Conservation (phyloP, 2,329 filamentous ascomycete genomes). For the Stagonosporopsis vannaccii region DNA sequence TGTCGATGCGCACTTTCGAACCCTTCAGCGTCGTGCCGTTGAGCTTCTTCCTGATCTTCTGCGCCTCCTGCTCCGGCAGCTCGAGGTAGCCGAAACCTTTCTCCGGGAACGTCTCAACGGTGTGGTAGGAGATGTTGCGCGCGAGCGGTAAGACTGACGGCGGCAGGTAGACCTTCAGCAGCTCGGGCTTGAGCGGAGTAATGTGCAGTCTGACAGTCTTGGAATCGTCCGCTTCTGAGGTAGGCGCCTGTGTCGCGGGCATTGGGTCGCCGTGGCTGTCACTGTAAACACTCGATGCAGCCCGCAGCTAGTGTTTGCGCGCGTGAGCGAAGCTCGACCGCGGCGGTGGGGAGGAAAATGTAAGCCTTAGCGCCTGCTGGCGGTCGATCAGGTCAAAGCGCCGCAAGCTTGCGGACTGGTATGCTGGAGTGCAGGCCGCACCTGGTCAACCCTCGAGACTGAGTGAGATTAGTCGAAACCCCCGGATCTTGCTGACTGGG, state of each 20-base stretch:
- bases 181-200: slow-evolving; percentile 78
- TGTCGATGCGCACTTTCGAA: slow-evolving; percentile 82
- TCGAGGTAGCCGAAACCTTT: slow-evolving; percentile 90
- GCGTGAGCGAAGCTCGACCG: slow-evolving; percentile 10
- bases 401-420: slow-evolving; percentile 3
- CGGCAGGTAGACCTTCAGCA: slow-evolving; percentile 76
- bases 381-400: slow-evolving; percentile 14
- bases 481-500: neutral
- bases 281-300: neutral
- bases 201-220: slow-evolving; percentile 75
- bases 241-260: slow-evolving; percentile 42
- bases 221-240: slow-evolving; percentile 26
- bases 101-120: slow-evolving; percentile 86
- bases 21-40: slow-evolving; percentile 87
- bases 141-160: slow-evolving; percentile 70
- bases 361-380: slow-evolving; percentile 37
- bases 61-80: slow-evolving; percentile 79
- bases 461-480: neutral
- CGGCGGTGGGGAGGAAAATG: slow-evolving; percentile 43
- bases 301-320: slow-evolving; percentile 6
- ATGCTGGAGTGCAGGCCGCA: neutral
- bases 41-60: slow-evolving; percentile 90
- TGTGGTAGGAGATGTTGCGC: slow-evolving; percentile 87
- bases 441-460: slow-evolving; percentile 7
- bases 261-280: slow-evolving; percentile 37